A percentile compares a stretch with the other conserved stretches of the same genome.
Evolutionary conservation across 345 rosid genomes (phyloP).

Genomic region (Hirschfeldia incana): DNA sequence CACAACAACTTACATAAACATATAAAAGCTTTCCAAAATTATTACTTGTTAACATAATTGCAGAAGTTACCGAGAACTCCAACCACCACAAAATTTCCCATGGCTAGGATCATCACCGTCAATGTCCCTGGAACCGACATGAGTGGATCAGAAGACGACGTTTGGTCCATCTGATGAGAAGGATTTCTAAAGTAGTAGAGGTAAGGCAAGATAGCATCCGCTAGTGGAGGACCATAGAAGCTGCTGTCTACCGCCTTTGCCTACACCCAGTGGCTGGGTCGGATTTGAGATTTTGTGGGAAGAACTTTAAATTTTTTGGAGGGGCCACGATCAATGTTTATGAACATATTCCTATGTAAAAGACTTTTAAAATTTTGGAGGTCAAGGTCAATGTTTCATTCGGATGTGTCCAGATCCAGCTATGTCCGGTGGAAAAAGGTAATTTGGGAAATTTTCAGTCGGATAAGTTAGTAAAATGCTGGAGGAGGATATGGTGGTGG

Average conservation of each 20-base stretch:
- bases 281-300: no score
- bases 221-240: constrained; percentile 63
- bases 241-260: not conserved
- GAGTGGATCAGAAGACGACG: constrained; percentile 34
- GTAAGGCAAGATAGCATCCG: constrained; percentile 75
- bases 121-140: constrained; percentile 15
- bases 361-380: no score
- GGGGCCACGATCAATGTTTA: no score
- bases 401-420: no score
- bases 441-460: constrained; percentile 49
- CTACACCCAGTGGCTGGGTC: no score
- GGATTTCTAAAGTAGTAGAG: constrained; percentile 71
- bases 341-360: no score
- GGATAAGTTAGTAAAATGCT: constrained; percentile 48
- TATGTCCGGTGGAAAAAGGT: constrained; percentile 44
- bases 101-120: constrained; percentile 8
- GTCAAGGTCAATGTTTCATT: no score
- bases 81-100: constrained; percentile 10
- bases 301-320: no score
- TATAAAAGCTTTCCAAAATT: not conserved
- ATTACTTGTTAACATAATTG: not conserved
- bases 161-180: constrained; percentile 52
- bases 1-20: not conserved
- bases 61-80: constrained; percentile 12
- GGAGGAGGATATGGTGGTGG: constrained; percentile 54